phyloP scores from a whole-genome alignment of 768 basidiomycete species.

The Trametes elegans region DNA sequence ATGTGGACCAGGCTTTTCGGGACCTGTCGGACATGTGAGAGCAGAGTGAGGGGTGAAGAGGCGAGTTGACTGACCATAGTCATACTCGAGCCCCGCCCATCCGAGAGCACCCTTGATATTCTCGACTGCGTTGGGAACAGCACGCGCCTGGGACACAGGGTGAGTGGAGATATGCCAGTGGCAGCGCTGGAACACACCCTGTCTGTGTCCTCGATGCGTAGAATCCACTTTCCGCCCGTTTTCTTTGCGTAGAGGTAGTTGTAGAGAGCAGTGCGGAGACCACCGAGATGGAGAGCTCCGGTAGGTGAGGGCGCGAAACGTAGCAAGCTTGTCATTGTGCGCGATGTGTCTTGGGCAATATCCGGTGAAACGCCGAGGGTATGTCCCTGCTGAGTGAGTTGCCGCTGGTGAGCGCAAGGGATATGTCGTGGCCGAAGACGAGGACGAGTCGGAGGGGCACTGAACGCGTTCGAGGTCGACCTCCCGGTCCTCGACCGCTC shows the following conservation, averaged over 20 bases:
- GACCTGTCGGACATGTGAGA: constrained; percentile 49
- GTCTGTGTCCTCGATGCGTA: constrained; percentile 96
- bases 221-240: constrained; percentile 82
- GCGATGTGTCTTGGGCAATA: neutral
- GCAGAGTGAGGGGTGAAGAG: neutral
- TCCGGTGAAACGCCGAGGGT: no score
- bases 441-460: no score
- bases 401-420: neutral
- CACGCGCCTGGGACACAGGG: constrained; percentile 55
- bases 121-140: constrained; percentile 83
- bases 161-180: neutral
- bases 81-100: constrained; percentile 92
- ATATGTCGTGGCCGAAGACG: no score
- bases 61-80: constrained; percentile 62
- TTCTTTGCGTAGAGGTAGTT: constrained; percentile 86
- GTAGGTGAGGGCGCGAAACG: constrained; percentile 98
- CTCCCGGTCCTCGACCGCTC: no score
- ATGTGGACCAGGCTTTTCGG: constrained; percentile 69
- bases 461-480: neutral
- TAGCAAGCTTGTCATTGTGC: constrained; percentile 40
- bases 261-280: constrained; percentile 90
- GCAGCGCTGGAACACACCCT: constrained; percentile 48
- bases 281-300: constrained; percentile 90
- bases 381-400: neutral
- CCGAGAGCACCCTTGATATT: constrained; percentile 70